Evolutionary conservation across 352 stramenopile species (phyloP).

Genomic region (Aphanomyces cochlioides): DNA sequence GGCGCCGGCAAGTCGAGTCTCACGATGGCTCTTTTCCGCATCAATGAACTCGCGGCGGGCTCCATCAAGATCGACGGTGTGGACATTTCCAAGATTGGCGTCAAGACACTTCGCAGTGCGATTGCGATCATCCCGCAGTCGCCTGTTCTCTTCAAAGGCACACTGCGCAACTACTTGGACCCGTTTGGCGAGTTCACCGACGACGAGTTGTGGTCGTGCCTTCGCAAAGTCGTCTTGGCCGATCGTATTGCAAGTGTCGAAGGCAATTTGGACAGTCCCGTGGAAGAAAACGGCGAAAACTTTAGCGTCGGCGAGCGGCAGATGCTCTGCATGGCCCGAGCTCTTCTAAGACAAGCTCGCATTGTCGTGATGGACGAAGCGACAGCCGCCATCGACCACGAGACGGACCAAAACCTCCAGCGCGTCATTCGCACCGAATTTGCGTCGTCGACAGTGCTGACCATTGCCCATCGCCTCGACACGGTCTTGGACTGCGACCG

Average conservation of each 20-base stretch:
- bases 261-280: constrained; percentile 50
- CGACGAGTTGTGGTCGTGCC: constrained; percentile 54
- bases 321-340: too few relatives aligned
- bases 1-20: too few relatives aligned
- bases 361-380: too few relatives aligned
- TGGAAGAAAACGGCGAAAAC: constrained; percentile 52
- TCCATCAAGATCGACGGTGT: constrained; percentile 44
- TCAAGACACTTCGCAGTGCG: constrained; percentile 54
- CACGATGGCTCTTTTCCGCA: too few relatives aligned
- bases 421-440: constrained; percentile 85
- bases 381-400: constrained; percentile 66
- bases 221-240: constrained; percentile 45
- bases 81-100: constrained; percentile 42
- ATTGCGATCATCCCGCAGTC: constrained; percentile 86
- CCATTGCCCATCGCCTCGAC: constrained; percentile 36
- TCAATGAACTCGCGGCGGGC: constrained; percentile 34
- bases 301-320: too few relatives aligned
- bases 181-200: constrained; percentile 63
- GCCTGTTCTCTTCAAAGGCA: constrained; percentile 80
- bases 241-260: constrained; percentile 66
- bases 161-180: constrained; percentile 72
- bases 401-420: constrained; percentile 73
- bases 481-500: constrained; percentile 45
- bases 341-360: too few relatives aligned
- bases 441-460: constrained; percentile 89